Base-by-base conservation (phyloP, 495 filamentous ascomycete genomes). In the Lasiosphaeria ovina region DNA sequence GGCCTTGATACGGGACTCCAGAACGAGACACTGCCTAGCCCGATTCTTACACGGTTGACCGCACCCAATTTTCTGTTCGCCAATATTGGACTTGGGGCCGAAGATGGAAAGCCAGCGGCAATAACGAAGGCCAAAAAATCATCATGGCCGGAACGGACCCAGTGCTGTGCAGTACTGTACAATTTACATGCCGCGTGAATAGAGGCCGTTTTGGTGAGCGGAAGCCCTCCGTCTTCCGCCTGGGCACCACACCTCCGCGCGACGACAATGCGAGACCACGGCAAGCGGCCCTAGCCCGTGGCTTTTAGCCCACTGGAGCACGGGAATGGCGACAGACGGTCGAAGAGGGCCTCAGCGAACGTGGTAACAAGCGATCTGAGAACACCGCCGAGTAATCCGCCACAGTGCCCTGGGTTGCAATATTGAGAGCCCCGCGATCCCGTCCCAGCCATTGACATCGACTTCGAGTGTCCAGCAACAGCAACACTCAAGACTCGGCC, bases 321-420 rank as follows among this genome's bases (percentile, higher is more conserved):
- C 51, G 31, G 32, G 14, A 12, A 4, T 24, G 24, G 24, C 24
- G 24, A 50, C 9, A 33, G 35, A 57, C 10, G 31, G 35, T 14
- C 3, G 14, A 8, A 9, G 14, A 14, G 38, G 38, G 8, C 7
- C 38, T 42, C 38, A 14, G 38, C 7, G 44, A n/a, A 47, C 12
- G 44, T 47, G 44, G 51, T 36, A 34, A 35, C 35, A 52, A 42
- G 60, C 32, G 55, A 48, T 49, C 42, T 44, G 2, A 24, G 45
- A 60, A 51, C 24, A 14, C 35, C 32, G 14, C 12, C 45, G 36
- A 14, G 36, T 24, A 50, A 32, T 24, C 49, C 12, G 16, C 12
- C 12, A 12, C 38, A 42, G 38, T 49, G 54, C 32, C 55, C 34
- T 57, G 42, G 59, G 66, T 66, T 62, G 53, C 66, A 68, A 62